Conservation (phyloP, 2,329 filamentous ascomycete genomes). For the Sclerotinia trifoliorum region DNA sequence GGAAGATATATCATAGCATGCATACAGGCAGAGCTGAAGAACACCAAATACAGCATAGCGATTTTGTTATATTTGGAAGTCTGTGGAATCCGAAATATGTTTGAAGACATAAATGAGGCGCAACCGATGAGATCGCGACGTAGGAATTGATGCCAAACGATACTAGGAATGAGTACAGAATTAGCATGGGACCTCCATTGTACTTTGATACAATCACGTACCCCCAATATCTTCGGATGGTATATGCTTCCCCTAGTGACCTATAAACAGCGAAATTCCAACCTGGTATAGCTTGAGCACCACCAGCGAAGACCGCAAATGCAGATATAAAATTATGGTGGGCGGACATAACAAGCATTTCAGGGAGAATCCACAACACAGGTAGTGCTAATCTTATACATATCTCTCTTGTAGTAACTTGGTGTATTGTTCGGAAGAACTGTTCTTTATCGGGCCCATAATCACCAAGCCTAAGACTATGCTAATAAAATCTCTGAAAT, state of each 20-base stretch:
- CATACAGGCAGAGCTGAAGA: slow-evolving; percentile 2
- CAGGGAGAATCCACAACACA: neutral
- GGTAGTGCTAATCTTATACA: slow-evolving; percentile 4
- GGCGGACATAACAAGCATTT: neutral
- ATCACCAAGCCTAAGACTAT: neutral
- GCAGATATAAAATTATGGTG: neutral
- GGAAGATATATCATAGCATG: slow-evolving; percentile 3
- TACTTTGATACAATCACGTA: neutral
- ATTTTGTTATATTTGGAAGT: neutral
- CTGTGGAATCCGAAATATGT: slow-evolving; percentile 4
- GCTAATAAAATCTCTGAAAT: neutral
- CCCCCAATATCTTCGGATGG: slow-evolving; percentile 9
- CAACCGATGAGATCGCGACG: neutral
- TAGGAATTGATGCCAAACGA: neutral
- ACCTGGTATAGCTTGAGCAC: slow-evolving; percentile 2
- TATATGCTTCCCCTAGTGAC: slow-evolving; percentile 3
- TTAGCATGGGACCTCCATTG: neutral
- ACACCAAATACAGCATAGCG: neutral
- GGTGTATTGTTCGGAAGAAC: slow-evolving; percentile 8
- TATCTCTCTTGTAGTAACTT: slow-evolving; percentile 1
- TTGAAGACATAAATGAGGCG: slow-evolving; percentile 7
- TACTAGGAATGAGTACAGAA: neutral
- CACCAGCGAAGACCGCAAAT: slow-evolving; percentile 1
- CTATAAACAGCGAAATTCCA: slow-evolving; percentile 6
- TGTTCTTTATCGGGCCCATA: slow-evolving; percentile 1